Conservation (phyloP, 805 yeast species). For the Helenozyma rhizophorensis region DNA sequence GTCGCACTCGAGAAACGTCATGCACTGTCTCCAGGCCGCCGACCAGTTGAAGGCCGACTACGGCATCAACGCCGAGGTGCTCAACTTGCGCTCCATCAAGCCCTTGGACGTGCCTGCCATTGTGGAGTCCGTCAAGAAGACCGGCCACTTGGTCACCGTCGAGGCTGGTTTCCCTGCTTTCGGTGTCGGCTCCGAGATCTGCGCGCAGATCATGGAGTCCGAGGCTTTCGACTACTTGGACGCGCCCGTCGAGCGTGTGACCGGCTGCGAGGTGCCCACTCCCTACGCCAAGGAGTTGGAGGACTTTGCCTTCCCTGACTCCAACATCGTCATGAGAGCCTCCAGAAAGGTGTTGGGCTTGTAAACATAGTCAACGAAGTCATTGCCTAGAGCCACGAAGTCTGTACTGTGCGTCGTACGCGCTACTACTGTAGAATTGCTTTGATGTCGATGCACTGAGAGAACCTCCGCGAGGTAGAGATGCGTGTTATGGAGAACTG, state of each 20-base stretch:
- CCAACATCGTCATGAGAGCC: constrained; percentile 84
- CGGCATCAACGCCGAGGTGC: constrained; percentile 87
- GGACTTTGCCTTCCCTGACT: constrained; percentile 98
- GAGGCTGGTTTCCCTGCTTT: constrained; percentile 98
- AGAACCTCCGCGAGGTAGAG: too few relatives aligned
- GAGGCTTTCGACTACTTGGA: constrained; percentile 98
- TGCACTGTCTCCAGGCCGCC: constrained; percentile 86
- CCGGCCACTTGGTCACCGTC: constrained; percentile 92
- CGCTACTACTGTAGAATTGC: too few relatives aligned
- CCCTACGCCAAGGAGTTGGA: constrained; percentile 96
- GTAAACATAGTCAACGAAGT: too few relatives aligned
- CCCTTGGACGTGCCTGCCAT: constrained; percentile 91
- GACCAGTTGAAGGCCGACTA: constrained; percentile 75
- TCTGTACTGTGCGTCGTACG: too few relatives aligned
- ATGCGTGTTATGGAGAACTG: too few relatives aligned
- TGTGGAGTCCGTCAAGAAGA: constrained; percentile 86
- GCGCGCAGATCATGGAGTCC: constrained; percentile 97
- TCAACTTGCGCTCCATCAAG: constrained; percentile 94
- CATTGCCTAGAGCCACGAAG: too few relatives aligned
- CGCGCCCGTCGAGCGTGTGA: constrained; percentile 97
- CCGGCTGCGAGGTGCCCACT: constrained; percentile 99
- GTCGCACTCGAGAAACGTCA: constrained; percentile 89
- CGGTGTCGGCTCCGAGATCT: constrained; percentile 97
- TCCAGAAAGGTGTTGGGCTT: constrained; percentile 73
- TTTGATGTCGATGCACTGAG: too few relatives aligned